Evolutionary conservation across 495 filamentous ascomycete genomes (phyloP).

Genomic region (Xylaria cubensis): DNA sequence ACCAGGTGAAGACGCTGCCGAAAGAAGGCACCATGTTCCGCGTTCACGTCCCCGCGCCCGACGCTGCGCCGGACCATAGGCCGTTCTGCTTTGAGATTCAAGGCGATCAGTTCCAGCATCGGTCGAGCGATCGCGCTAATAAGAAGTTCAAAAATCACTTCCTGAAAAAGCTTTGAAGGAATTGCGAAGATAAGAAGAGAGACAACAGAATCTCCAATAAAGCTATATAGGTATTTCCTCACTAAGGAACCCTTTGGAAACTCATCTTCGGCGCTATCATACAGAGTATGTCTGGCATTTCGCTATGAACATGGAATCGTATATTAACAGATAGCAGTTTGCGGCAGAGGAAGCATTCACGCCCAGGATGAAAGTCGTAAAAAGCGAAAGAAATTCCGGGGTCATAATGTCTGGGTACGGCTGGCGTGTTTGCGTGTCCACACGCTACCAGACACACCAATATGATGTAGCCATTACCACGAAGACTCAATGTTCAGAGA

Average conservation of each 20-base stretch:
- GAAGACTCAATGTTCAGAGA: neutral
- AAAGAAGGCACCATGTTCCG: conserved; percentile 91
- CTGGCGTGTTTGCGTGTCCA: neutral
- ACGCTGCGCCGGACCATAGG: conserved; percentile 32
- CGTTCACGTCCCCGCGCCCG: conserved; percentile 66
- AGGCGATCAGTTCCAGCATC: conserved; percentile 83
- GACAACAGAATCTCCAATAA: neutral
- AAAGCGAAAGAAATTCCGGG: too few relatives aligned
- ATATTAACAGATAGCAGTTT: neutral
- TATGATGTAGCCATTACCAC: neutral
- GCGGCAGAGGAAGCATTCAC: neutral
- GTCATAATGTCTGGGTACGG: too few relatives aligned
- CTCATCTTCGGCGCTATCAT: neutral
- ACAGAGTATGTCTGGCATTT: neutral
- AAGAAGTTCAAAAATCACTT: conserved; percentile 88
- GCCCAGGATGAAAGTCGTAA: neutral
- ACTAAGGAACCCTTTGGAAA: neutral
- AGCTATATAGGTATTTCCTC: neutral
- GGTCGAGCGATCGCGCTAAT: conserved; percentile 82
- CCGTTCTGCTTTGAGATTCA: conserved; percentile 82
- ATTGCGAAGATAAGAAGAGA: neutral
- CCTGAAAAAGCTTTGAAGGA: conserved; percentile 66
- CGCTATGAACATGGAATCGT: neutral
- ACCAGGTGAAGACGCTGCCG: conserved; percentile 76
- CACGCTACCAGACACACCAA: neutral